These are phyloP conservation scores for Pittosporum tobira DNA, from an alignment of 129 eudicot genomes.

Conservation along the genomic window DNA sequence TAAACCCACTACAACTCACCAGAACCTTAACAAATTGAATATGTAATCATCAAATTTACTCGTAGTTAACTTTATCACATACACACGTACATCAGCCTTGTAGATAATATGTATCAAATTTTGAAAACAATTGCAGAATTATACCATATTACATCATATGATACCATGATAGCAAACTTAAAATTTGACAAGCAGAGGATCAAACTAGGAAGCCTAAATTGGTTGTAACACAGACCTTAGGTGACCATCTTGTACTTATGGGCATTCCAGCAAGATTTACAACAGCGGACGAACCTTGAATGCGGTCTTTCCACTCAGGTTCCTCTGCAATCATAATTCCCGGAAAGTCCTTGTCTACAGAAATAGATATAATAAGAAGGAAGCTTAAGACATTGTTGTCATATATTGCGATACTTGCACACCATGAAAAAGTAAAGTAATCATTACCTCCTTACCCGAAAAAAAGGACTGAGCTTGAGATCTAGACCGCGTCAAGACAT, in stretches of 20 bases:
- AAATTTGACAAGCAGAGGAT: conserved; percentile 1
- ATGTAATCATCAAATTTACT: background rate
- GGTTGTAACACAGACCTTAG: conserved; percentile 53
- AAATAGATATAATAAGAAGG: background rate
- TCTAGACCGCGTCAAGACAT: conserved; percentile 82
- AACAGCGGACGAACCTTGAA: conserved; percentile 84
- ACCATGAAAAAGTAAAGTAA: conserved; percentile 13
- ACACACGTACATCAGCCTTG: background rate
- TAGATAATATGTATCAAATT: too few relatives aligned
- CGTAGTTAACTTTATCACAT: background rate
- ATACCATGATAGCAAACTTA: background rate
- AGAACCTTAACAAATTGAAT: background rate
- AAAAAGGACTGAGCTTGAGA: conserved; percentile 73
- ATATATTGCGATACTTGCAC: background rate
- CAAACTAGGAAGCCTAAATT: background rate
- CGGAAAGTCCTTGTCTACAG: conserved; percentile 70
- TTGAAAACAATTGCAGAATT: background rate
- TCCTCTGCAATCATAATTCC: conserved; percentile 86
- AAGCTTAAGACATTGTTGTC: background rate
- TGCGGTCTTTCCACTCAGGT: conserved; percentile 76
- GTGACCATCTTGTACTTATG: conserved; percentile 97
- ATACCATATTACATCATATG: background rate
- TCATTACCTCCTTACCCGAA: conserved; percentile 99
- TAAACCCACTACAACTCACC: background rate
- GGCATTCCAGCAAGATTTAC: conserved; percentile 95